phyloP scores from a whole-genome alignment of 352 stramenopile species.

The Aphanomyces astaci region DNA sequence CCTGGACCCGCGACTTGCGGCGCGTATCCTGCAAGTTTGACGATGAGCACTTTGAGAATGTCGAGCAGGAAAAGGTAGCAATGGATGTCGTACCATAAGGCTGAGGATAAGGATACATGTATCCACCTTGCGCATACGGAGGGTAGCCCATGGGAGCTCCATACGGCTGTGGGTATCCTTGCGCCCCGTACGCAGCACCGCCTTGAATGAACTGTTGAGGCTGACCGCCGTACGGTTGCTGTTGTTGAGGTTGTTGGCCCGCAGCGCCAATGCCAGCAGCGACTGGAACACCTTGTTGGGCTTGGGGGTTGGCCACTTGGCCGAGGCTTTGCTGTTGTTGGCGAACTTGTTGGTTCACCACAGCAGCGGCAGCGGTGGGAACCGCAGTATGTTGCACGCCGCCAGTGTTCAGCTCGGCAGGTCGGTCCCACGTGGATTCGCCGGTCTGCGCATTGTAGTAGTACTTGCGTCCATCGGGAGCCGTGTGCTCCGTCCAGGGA shows the following conservation, averaged over 20 bases:
- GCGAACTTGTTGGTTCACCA: neutral
- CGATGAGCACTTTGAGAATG: no score
- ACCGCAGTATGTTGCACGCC: neutral
- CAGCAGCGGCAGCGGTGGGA: neutral
- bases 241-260: neutral
- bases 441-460: conserved; percentile 88
- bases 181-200: conserved; percentile 39
- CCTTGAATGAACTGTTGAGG: conserved; percentile 7
- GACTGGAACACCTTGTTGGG: conserved; percentile 6
- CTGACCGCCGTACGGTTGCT: conserved; percentile 4
- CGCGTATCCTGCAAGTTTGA: conserved; percentile 67
- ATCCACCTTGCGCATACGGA: conserved; percentile 57
- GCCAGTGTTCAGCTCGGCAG: conserved; percentile 25
- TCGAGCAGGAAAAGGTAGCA: neutral
- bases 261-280: neutral
- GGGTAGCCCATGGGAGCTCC: conserved; percentile 71
- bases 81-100: conserved; percentile 47
- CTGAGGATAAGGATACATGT: conserved; percentile 83
- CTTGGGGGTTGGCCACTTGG: conserved; percentile 12
- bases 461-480: conserved; percentile 86
- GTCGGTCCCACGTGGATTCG: conserved; percentile 86
- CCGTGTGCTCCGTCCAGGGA: conserved; percentile 86
- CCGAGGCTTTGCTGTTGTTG: conserved; percentile 23
- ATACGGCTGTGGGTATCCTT: conserved; percentile 62
- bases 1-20: conserved; percentile 75